Base-by-base conservation (phyloP, 495 filamentous ascomycete genomes). In the Peziza echinospora region DNA sequence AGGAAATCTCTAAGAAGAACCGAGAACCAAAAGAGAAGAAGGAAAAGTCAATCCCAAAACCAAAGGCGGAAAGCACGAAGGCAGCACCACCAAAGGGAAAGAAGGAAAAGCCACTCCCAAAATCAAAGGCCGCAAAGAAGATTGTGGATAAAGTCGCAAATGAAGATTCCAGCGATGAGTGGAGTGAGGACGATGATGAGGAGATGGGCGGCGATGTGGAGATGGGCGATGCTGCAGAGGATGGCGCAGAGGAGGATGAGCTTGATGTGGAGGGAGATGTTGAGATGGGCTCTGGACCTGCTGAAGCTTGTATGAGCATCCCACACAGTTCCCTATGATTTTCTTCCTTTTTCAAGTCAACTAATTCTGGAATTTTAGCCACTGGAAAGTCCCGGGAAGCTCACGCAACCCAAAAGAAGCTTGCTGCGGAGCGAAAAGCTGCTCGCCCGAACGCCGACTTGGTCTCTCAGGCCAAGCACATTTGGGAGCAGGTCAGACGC, bases 401-500 rank as follows among this genome's bases (percentile, higher is more conserved):
- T 13, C 89, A 96, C 59, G 73, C 75, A 21, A 92, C 93, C 62
- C 91, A 99, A 62, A 93, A 84, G 56, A 80, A 77, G 46, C 70
- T 93, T 26, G 76, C 73, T 30, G 77, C 77, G 57, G 85, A 94
- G 59, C 82, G 91, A 54, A 96, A 87, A 69, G 76, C 80, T 24
- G 76, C 79, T 21, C 94, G 93, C 61, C 91, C 91, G 6, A 76
- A 93, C 47, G 84, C 87, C 50, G 84, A 93, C 54, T 74, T 76
- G 46, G 77, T 99, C 49, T 71, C 75, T n/a, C 76, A 82, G 39
- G 82, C 84, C 3, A 96, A 96, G 68, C 84, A 93, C 65, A 69
- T 99, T 26, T 99, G 91, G 91, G 91, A 99, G 65, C 75, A 78
- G 48, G 62, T 99, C 51, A 77, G 91, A 47, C 72, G 82, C 49